A percentile compares a stretch with the other conserved stretches of the same genome.
Conservation (phyloP, 768 basidiomycete species). For the Dioszegia crocea region DNA sequence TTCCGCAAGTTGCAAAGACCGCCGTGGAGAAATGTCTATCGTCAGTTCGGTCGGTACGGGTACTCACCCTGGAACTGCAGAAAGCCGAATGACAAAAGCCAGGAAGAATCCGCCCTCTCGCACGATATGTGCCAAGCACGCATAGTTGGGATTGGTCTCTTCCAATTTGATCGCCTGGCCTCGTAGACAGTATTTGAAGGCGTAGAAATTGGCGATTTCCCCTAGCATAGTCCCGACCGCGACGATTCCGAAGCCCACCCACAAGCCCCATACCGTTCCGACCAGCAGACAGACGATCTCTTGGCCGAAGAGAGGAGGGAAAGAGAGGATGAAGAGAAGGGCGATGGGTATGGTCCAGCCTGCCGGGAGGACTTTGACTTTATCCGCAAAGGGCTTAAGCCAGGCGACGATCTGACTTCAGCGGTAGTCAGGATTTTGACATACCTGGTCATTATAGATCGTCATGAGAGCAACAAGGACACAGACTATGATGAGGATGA, state of each 20-base stretch:
- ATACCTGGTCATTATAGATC: conserved; percentile 38
- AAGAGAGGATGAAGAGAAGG: conserved; percentile 76
- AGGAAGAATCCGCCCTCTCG: conserved; percentile 51
- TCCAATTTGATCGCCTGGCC: conserved; percentile 44
- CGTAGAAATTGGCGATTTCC: conserved; percentile 47
- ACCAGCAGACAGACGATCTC: conserved; percentile 52
- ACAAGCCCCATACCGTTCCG: conserved; percentile 50
- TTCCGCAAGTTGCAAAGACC: conserved; percentile 48
- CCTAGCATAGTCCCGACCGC: conserved; percentile 46
- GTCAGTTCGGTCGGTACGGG: not conserved
- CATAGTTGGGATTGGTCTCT: conserved; percentile 46
- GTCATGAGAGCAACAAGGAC: conserved; percentile 37
- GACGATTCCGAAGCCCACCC: conserved; percentile 49
- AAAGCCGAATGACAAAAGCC: conserved; percentile 45
- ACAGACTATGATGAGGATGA: conserved; percentile 22
- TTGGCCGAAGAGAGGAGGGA: conserved; percentile 89
- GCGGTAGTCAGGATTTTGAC: not conserved
- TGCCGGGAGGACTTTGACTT: conserved; percentile 55
- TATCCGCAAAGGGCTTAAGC: conserved; percentile 64
- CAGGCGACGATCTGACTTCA: conserved; percentile 63
- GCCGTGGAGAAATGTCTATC: conserved; percentile 30
- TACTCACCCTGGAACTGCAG: conserved; percentile 49
- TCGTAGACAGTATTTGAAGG: conserved; percentile 42
- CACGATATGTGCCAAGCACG: conserved; percentile 48
- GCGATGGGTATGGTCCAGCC: conserved; percentile 65